Evolutionary conservation across 2,329 filamentous ascomycete species (phyloP), one percentile per base, ranked within the genome.

Genomic region (Fusarium dimerum): DNA sequence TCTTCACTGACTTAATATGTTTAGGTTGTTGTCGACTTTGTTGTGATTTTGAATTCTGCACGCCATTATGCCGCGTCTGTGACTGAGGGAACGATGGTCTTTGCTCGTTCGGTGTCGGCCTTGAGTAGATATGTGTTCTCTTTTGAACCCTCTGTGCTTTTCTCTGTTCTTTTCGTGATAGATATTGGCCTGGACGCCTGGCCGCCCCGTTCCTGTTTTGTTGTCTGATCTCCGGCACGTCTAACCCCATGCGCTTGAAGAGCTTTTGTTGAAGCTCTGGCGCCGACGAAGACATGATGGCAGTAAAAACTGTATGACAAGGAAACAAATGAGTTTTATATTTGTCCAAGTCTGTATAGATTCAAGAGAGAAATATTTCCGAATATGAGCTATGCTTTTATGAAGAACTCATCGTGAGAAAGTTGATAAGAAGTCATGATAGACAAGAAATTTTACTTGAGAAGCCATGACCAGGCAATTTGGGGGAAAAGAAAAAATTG

Each of bases 81-180:
- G 18, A 43, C 13, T 40, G 40, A 34, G 39, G 40, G 17, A 48
- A 44, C n/a, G 46, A 45, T 5, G 45, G 40, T 45, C 53, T 55
- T 29, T 56, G 56, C 42, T 52, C 47, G 16, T 55, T 42, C 17
- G 45, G 53, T 29, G 56, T 43, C 38, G 59, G 47, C 17, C 63
- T 62, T 11, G 64, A 52, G 43, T 66, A 63, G n/a, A 68, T 61
- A 13, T 75, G 74, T 29, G 69, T 64, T 68, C 83, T 88, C 68
- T 85, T 88, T 61, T 83, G 76, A 18, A 76, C 73, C 49, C 88
- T 79, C 61, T 88, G 83, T 15, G 80, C 80, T 66, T 86, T 90
- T 50, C 89, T 81, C 52, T 82, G 79, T 48, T 88, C 85, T 73
- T 89, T 89, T 60, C 87, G 79, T 15, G 63, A 64, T 15, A 51